Percentiles rank a stretch among this genome's conserved stretches.
phyloP scores from a whole-genome alignment of 768 basidiomycete genomes.

The Psilocybe sp. region DNA sequence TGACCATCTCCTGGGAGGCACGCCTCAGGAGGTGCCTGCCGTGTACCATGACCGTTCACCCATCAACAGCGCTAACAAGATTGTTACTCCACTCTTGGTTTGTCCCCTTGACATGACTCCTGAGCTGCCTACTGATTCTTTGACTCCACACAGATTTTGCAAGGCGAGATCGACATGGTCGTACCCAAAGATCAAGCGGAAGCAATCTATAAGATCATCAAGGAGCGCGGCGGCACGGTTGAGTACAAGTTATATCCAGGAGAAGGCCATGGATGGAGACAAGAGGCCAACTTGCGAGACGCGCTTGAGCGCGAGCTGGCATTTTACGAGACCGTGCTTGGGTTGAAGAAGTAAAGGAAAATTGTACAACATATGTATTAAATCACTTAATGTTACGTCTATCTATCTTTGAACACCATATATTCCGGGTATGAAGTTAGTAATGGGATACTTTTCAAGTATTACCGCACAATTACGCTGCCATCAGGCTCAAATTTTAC shows the following conservation, averaged over 20 bases:
- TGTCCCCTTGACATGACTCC: not conserved
- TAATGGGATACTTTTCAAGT: no score
- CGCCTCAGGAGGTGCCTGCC: constrained; percentile 51
- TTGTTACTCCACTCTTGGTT: constrained; percentile 25
- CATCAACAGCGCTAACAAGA: constrained; percentile 57
- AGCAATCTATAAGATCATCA: constrained; percentile 48
- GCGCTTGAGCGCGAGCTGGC: constrained; percentile 46
- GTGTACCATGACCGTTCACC: constrained; percentile 63
- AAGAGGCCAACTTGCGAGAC: constrained; percentile 45
- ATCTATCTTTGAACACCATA: no score
- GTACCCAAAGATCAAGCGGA: constrained; percentile 65
- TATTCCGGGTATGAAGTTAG: no score
- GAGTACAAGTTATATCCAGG: constrained; percentile 57
- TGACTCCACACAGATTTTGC: constrained; percentile 51
- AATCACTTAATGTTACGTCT: no score
- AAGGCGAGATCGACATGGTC: constrained; percentile 55
- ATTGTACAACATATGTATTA: no score
- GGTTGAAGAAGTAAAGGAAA: no score
- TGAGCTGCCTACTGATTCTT: constrained; percentile 15
- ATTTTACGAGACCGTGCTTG: constrained; percentile 39
- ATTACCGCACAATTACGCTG: no score
- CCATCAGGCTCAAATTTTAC: constrained; percentile 3
- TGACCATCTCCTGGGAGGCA: constrained; percentile 60
- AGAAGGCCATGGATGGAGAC: constrained; percentile 62
- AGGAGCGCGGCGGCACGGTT: constrained; percentile 43